A percentile compares a stretch with the other conserved stretches of the same genome.
These are phyloP conservation scores for Echinochloa phyllopogon DNA, from an alignment of 176 grass and related monocot species.

Conservation along the genomic window DNA sequence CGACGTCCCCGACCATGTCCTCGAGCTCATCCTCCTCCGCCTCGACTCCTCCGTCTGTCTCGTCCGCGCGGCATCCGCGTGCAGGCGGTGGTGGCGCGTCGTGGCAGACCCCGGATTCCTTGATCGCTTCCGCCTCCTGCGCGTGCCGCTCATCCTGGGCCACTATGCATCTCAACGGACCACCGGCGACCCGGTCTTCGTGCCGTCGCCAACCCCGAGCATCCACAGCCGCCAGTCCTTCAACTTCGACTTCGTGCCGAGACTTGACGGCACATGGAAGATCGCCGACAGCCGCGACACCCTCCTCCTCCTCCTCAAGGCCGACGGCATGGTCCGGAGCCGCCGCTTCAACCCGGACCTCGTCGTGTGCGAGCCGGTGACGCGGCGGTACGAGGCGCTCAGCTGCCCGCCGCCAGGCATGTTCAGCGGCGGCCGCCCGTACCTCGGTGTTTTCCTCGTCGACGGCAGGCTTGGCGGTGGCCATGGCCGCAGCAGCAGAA, in stretches of 20 bases:
- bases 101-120: not conserved
- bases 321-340: too few species aligned
- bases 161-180: too few species aligned
- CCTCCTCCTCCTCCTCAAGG: not conserved
- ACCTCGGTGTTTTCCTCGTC: not conserved
- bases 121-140: not conserved
- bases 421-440: not conserved
- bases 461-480: too few species aligned
- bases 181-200: too few species aligned
- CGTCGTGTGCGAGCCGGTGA: not conserved
- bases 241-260: too few species aligned
- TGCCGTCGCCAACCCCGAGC: too few species aligned
- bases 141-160: too few species aligned
- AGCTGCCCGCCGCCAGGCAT: not conserved
- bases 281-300: not conserved
- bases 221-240: too few species aligned
- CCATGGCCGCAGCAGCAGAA: too few species aligned
- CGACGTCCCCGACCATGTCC: constrained; percentile 21
- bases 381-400: not conserved
- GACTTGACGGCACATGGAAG: not conserved
- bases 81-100: constrained; percentile 12
- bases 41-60: not conserved
- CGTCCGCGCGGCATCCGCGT: constrained; percentile 17
- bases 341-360: not conserved
- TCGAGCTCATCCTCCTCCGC: constrained; percentile 16